Evolutionary conservation across 257 asterid genomes (phyloP), one percentile per base, ranked within the genome.

Genomic region (Asclepias syriaca): DNA sequence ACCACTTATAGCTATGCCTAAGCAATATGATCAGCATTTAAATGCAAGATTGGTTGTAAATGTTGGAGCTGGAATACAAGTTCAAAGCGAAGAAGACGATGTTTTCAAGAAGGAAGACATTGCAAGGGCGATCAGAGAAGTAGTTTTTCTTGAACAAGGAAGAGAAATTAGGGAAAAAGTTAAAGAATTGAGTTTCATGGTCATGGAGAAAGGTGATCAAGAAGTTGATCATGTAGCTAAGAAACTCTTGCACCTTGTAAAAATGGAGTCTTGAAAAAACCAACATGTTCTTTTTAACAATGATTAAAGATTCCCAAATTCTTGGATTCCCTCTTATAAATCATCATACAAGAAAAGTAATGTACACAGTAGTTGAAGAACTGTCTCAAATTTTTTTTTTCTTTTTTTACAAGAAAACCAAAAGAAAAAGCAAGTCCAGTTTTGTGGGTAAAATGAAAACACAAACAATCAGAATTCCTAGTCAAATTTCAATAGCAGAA

Each of bases 21-120:
- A 66, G 69, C 80, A 77, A 6, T 40, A 65, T 1, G 80, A 77
- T 32, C 80, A 77, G 2, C 80, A 72, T 9, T 11, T 65, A 5
- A 77, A 77, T 77, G 80, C 80, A 16, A 57, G 76, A n/a, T 34
- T 71, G n/a, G 61, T 71, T 0, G 69, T 29, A 32, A 68, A 71
- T 2, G 27, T 77, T 13, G 76, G 77, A 0, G 34, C 48, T 7
- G 80, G 80, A 1, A 3, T 65, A 9, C 77, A 77, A 60, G 80
- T 71, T 48, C 29, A 40, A 68, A 71, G 69, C 22, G 73, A 71
- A 0, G 19, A 24, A 7, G 66, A 64, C 8, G 37, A 34, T 34
- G 39, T 18, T 2, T 69, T 75, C 56, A 29, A 53, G 0, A 24
- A 69, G 39, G 71, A n/a, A 1, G 57, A 57, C 2, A 69, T 75